Percentiles rank a stretch among this genome's conserved stretches.
These are phyloP conservation scores for Tremella mesenterica DNA, from an alignment of 768 basidiomycete species.

Conservation along the genomic window DNA sequence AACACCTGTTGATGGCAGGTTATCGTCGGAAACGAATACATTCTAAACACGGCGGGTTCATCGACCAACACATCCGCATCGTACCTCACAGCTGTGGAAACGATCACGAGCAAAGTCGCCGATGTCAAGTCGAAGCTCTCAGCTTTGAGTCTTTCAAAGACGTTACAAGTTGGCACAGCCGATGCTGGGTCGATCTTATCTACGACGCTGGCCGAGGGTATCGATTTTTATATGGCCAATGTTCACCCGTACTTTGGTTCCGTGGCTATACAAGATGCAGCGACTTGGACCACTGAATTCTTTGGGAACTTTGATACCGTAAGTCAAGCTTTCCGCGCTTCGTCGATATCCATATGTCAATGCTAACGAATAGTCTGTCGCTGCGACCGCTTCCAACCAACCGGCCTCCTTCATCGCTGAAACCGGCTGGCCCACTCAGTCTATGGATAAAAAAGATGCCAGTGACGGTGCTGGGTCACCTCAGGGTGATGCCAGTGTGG, in stretches of 20 bases:
- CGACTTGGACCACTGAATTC: constrained; percentile 73
- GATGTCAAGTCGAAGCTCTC: constrained; percentile 47
- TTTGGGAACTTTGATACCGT: constrained; percentile 61
- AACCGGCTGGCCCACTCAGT: constrained; percentile 52
- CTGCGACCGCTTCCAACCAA: constrained; percentile 56
- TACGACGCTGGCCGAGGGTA: constrained; percentile 52
- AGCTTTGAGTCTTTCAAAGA: constrained; percentile 54
- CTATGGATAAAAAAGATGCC: constrained; percentile 44
- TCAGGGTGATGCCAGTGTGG: constrained; percentile 47
- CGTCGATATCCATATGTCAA: constrained; percentile 6
- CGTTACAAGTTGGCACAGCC: constrained; percentile 63
- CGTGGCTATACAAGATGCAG: constrained; percentile 57
- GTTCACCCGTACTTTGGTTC: constrained; percentile 83
- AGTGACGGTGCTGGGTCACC: constrained; percentile 64
- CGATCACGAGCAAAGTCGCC: constrained; percentile 59
- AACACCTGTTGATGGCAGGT: constrained; percentile 42
- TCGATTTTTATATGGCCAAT: constrained; percentile 57
- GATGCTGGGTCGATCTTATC: constrained; percentile 86
- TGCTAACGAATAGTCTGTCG: constrained; percentile 38
- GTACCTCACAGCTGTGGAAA: constrained; percentile 48
- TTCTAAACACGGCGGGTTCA: constrained; percentile 53
- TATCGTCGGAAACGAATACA: constrained; percentile 87
- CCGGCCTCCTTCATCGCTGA: constrained; percentile 88
- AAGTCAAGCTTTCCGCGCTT: constrained; percentile 1
- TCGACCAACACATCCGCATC: constrained; percentile 25